Evolutionary conservation across 1,284 basidiomycete species (phyloP).

Genomic region (Leccinum fallax): DNA sequence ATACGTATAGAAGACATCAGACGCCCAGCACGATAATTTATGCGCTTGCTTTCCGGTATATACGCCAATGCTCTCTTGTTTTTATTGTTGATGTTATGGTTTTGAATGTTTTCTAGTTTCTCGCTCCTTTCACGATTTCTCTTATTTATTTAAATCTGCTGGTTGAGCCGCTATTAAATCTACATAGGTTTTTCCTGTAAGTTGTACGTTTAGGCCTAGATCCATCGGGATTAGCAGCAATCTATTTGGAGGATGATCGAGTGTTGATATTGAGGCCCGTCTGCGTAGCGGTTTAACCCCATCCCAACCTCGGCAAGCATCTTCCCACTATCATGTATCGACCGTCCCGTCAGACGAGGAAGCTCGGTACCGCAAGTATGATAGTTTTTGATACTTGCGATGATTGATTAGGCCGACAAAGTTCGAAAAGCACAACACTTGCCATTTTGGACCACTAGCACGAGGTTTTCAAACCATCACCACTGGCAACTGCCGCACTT

Average conservation of each 20-base stretch:
- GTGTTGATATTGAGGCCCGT: neutral
- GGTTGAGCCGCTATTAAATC: conserved; percentile 18
- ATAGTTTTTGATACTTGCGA: neutral
- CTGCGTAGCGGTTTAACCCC: neutral
- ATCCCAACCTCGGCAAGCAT: neutral
- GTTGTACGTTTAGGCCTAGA: conserved; percentile 8
- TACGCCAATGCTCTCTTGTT: conserved; percentile 5
- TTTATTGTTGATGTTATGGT: conserved; percentile 12
- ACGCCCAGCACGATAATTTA: conserved; percentile 13
- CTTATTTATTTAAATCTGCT: conserved; percentile 6
- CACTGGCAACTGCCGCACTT: neutral
- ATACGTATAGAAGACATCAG: conserved; percentile 11
- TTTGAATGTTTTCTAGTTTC: conserved; percentile 5
- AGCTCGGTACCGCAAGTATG: neutral
- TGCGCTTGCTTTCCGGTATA: conserved; percentile 6
- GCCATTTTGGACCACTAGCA: conserved; percentile 10
- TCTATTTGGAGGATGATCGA: neutral
- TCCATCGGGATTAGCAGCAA: neutral
- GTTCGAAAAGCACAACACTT: neutral
- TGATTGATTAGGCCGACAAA: neutral
- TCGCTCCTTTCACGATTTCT: neutral
- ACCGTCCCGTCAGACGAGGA: neutral
- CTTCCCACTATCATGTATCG: neutral
- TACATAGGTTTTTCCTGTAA: too few species aligned
- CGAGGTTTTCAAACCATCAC: neutral